phyloP scores from a whole-genome alignment of 257 asterid species.

The Petunia axillaris region DNA sequence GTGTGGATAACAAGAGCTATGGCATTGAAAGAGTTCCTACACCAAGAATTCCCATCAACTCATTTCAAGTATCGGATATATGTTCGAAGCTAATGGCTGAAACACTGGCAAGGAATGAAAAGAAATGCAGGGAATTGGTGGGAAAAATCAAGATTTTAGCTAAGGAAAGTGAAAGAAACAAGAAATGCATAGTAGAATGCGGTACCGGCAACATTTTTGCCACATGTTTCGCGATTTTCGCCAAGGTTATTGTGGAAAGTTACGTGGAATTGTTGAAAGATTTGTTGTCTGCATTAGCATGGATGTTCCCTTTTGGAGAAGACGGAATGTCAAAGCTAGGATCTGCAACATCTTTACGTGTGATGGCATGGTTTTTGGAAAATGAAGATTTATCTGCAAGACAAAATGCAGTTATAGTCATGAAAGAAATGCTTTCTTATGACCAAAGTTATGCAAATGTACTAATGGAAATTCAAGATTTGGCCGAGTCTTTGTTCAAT shows the following conservation, averaged over 20 bases:
- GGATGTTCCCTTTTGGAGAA: constrained; percentile 55
- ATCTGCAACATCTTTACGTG: constrained; percentile 49
- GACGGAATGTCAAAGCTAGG: constrained; percentile 56
- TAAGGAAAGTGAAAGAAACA: constrained; percentile 72
- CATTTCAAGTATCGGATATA: constrained; percentile 48
- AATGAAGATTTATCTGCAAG: constrained; percentile 57
- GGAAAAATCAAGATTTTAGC: constrained; percentile 49
- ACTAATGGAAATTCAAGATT: constrained; percentile 44
- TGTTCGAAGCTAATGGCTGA: constrained; percentile 44
- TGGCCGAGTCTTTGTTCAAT: constrained; percentile 49
- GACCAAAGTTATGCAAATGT: constrained; percentile 34
- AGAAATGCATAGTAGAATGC: constrained; percentile 50
- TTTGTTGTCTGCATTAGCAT: constrained; percentile 54
- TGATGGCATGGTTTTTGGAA: constrained; percentile 56
- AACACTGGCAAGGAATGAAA: constrained; percentile 34
- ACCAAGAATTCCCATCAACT: constrained; percentile 66
- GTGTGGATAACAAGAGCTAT: constrained; percentile 63
- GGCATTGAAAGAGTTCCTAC: constrained; percentile 90
- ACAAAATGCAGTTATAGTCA: constrained; percentile 52
- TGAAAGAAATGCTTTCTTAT: constrained; percentile 47
- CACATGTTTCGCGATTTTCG: constrained; percentile 49
- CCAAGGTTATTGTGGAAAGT: constrained; percentile 34
- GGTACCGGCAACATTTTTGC: constrained; percentile 56
- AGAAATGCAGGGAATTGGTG: constrained; percentile 49
- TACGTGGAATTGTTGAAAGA: constrained; percentile 42